Percentiles rank a stretch among this genome's conserved stretches.
Conservation (phyloP, 768 basidiomycete genomes). For the Hortiboletus flavorubellus region DNA sequence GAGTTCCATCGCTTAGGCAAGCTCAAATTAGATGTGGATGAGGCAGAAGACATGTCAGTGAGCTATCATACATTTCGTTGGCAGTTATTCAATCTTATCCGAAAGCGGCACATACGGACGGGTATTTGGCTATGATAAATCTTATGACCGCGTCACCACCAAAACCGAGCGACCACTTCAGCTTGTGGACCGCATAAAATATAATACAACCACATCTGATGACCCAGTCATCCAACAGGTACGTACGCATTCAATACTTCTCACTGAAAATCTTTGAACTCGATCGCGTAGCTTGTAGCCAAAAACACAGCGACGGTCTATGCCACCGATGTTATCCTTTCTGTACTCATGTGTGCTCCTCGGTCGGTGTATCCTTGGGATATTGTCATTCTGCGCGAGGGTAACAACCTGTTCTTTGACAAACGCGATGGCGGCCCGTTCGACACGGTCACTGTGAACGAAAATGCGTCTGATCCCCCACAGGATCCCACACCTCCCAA, state of each 20-base stretch:
- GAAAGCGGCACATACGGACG: constrained; percentile 82
- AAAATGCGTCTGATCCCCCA: constrained; percentile 95
- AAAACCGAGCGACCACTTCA: constrained; percentile 90
- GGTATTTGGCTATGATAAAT: constrained; percentile 88
- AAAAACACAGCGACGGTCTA: constrained; percentile 85
- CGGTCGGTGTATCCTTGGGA: constrained; percentile 99
- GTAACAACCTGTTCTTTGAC: constrained; percentile 92
- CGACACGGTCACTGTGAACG: constrained; percentile 97
- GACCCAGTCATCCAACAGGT: constrained; percentile 96
- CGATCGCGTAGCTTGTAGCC: constrained; percentile 59
- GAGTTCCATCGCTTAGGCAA: constrained; percentile 92
- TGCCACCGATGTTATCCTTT: constrained; percentile 92
- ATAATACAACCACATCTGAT: constrained; percentile 96
- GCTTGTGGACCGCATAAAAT: constrained; percentile 90
- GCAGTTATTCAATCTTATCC: constrained; percentile 5
- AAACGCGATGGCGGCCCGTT: constrained; percentile 97
- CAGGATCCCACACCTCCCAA: constrained; percentile 78
- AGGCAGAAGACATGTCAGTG: constrained; percentile 83
- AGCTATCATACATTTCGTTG: not conserved
- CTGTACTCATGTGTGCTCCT: constrained; percentile 93
- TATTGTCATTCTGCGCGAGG: constrained; percentile 91
- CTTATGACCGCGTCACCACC: constrained; percentile 93
- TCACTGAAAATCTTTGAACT: constrained; percentile 4
- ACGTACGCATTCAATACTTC: constrained; percentile 11
- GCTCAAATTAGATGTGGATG: constrained; percentile 90